These are phyloP conservation scores for Rhododendron ferrugineum DNA, from an alignment of 148 eudicot species.

Conservation along the genomic window DNA sequence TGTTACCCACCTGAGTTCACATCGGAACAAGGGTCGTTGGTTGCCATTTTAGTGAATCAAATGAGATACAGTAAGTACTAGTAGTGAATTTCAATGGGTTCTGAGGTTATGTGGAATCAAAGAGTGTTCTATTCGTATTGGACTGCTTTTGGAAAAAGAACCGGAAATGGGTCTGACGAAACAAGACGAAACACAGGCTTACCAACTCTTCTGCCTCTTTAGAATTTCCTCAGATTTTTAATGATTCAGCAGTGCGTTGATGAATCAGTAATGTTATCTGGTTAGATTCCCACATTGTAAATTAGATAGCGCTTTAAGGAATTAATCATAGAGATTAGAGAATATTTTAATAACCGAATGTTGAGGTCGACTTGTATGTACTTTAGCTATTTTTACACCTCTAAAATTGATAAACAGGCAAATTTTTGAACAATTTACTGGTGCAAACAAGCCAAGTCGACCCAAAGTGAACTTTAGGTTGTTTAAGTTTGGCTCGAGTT, in stretches of 20 bases:
- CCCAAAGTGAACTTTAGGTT: no score
- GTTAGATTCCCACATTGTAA: no score
- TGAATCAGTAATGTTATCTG: not conserved
- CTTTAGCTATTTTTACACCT: no score
- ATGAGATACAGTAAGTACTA: not conserved
- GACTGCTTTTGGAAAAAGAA: not conserved
- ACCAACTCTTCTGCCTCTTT: not conserved
- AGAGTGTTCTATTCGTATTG: not conserved
- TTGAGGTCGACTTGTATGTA: no score
- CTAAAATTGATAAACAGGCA: no score
- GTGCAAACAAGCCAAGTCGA: no score
- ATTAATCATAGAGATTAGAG: no score
- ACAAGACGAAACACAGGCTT: slow-evolving; percentile 17
- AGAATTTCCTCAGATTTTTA: not conserved
- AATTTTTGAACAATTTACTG: no score
- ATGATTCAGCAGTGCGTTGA: not conserved
- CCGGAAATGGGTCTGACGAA: not conserved
- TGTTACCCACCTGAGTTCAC: slow-evolving; percentile 26
- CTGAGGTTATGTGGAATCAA: not conserved
- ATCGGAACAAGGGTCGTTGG: slow-evolving; percentile 8
- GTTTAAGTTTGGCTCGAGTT: no score
- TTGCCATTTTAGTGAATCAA: slow-evolving; percentile 3
- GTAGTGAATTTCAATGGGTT: not conserved
- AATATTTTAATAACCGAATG: no score
- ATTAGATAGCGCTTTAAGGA: no score